A percentile compares a stretch with the other conserved stretches of the same genome.
Conservation (phyloP, 805 yeast genomes). For the Schizosaccharomyces lindneri region DNA sequence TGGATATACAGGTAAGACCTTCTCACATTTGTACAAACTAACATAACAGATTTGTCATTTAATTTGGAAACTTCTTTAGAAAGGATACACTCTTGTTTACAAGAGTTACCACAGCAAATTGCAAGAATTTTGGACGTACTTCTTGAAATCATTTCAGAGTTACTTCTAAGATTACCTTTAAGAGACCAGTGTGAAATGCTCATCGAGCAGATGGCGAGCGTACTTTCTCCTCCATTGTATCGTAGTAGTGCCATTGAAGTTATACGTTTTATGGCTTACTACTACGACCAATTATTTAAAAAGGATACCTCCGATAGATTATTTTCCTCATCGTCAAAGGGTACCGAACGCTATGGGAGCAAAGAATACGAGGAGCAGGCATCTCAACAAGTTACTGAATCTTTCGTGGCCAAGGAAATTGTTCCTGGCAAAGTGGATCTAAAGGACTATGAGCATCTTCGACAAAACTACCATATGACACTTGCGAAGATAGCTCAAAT, state of each 20-base stretch:
- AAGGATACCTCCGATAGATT: background rate
- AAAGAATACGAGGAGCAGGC: no score
- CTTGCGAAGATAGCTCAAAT: background rate
- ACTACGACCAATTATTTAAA: background rate
- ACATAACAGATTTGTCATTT: background rate
- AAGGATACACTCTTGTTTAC: background rate
- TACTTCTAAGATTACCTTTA: background rate
- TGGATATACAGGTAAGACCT: background rate
- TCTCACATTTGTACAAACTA: background rate
- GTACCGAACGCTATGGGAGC: background rate
- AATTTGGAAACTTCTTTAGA: background rate
- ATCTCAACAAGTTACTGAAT: no score
- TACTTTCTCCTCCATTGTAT: background rate
- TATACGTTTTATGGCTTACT: background rate
- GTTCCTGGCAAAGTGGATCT: background rate
- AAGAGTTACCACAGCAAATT: background rate
- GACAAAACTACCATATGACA: background rate
- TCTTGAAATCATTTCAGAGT: background rate
- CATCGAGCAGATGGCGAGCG: background rate
- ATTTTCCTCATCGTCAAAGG: background rate
- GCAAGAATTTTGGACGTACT: background rate
- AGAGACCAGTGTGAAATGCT: background rate
- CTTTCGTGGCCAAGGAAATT: background rate
- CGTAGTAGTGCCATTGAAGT: background rate
- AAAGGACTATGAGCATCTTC: background rate